Evolutionary conservation across 106 monocot species (phyloP).

Genomic region (Allium cepa): DNA sequence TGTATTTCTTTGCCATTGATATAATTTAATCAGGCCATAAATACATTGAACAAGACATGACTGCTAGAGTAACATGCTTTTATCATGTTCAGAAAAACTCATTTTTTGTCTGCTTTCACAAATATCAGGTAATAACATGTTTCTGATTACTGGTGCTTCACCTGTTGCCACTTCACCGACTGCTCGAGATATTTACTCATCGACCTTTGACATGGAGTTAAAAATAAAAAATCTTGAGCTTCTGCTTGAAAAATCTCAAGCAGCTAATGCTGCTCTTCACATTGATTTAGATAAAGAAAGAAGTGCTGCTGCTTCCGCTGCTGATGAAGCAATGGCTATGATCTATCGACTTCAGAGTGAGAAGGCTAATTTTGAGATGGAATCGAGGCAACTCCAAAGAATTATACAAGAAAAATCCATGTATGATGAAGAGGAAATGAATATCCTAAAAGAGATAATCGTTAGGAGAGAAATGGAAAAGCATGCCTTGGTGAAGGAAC

Average conservation of each 20-base stretch:
- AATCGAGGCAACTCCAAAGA: conserved; percentile 67
- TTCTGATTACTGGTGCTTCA: too few relatives aligned
- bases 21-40: too few relatives aligned
- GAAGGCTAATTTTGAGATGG: conserved; percentile 80
- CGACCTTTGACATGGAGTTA: conserved; percentile 5
- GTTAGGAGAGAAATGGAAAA: conserved; percentile 71
- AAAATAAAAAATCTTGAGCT: conserved; percentile 28
- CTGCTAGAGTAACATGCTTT: too few relatives aligned
- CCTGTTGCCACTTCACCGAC: too few relatives aligned
- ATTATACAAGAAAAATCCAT: conserved; percentile 72
- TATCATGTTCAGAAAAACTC: too few relatives aligned
- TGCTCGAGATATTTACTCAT: not conserved
- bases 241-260: conserved; percentile 44
- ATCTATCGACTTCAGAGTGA: conserved; percentile 84
- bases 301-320: conserved; percentile 68
- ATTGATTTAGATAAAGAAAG: conserved; percentile 94
- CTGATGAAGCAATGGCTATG: conserved; percentile 98
- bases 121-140: too few relatives aligned
- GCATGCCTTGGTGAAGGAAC: conserved; percentile 54
- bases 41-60: too few relatives aligned
- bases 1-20: too few relatives aligned
- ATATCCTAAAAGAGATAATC: conserved; percentile 84
- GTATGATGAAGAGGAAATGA: conserved; percentile 87
- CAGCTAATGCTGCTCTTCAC: conserved; percentile 36
- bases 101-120: too few relatives aligned